Base-by-base conservation (phyloP, 176 grass and related monocot genomes). In the Melocanna baccifera region DNA sequence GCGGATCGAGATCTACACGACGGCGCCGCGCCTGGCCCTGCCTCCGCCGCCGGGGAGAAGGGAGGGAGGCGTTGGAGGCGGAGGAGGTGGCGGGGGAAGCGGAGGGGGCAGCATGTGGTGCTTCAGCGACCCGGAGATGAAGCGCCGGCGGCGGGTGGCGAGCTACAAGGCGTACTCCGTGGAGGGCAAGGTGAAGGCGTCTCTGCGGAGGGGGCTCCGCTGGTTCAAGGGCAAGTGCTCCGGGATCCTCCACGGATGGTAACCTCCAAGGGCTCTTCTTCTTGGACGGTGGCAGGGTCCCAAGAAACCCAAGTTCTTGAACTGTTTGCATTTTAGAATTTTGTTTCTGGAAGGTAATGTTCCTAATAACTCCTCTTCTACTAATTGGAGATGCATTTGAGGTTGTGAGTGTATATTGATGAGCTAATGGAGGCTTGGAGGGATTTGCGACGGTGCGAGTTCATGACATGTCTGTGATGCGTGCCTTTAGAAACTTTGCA, bases 221-320 rank as follows among this genome's bases (percentile, higher is more conserved):
- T 97, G 94, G 94, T 88, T 97, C 87, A 97, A 92, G 86, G 83
- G 77, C 80, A 94, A 91, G 75, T 97, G 94, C 90, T 90, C 92
- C 47, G 85, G 92, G 71, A 84, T 97, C 63, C 83, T 94, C 83
- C 92, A 97, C 69, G 86, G 86, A 69, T 90, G 90, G 88, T 97
- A 88, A 86, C 78, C 65, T 78, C 72, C 15, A 59, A 75, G 67
- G 67, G 29, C 30, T 80, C 42, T 22, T 70, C 56, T 72, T 61
- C 81, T 48, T 36, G 41, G 69, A 73, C 29, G 30, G 29, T 25
- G n/a, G n/a, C 70, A 68, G 20, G 56, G 29, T 74, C 42, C 62
- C 71, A 71, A 82, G 64, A 82, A 81, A 77, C 71, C 34, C 28
- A 81, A 70, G 55, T 65, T 79, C 76, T 85, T 26, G 25, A 77